A percentile compares a stretch with the other conserved stretches of the same genome.
phyloP scores from a whole-genome alignment of 176 grass and related monocot species.

The Carex myosuroides region DNA sequence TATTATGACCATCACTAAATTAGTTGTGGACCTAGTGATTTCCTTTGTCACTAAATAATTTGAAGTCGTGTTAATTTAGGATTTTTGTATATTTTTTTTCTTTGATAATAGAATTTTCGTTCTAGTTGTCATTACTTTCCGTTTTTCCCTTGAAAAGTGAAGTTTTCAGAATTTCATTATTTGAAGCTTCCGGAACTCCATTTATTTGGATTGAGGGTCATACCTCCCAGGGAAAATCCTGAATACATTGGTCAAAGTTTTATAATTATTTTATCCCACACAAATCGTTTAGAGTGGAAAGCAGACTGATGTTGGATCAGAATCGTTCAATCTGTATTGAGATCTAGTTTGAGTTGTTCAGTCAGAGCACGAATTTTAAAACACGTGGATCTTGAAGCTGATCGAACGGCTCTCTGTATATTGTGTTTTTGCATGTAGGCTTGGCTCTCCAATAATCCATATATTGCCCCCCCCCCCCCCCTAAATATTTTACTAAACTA shows the following conservation, averaged over 20 bases:
- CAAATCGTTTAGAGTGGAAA: too few species aligned
- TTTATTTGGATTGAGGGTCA: too few species aligned
- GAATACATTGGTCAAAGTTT: too few species aligned
- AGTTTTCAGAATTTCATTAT: not conserved
- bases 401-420: too few species aligned
- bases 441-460: not conserved
- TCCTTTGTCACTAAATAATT: slow-evolving; percentile 71
- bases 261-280: too few species aligned
- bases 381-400: too few species aligned
- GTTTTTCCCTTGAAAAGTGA: not conserved
- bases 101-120: not conserved
- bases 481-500: not conserved
- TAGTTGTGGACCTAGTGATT: slow-evolving; percentile 94
- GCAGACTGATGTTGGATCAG: too few species aligned
- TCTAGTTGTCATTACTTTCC: not conserved
- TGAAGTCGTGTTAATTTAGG: not conserved
- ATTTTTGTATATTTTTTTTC: not conserved
- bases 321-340: too few species aligned
- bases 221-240: too few species aligned
- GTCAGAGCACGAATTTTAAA: too few species aligned
- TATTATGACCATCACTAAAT: slow-evolving; percentile 94
- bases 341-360: too few species aligned
- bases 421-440: not conserved
- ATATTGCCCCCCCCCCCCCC: not conserved
- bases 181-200: too few species aligned